Evolutionary conservation across 83 land plant species (phyloP).

Genomic region (Larix sibirica): DNA sequence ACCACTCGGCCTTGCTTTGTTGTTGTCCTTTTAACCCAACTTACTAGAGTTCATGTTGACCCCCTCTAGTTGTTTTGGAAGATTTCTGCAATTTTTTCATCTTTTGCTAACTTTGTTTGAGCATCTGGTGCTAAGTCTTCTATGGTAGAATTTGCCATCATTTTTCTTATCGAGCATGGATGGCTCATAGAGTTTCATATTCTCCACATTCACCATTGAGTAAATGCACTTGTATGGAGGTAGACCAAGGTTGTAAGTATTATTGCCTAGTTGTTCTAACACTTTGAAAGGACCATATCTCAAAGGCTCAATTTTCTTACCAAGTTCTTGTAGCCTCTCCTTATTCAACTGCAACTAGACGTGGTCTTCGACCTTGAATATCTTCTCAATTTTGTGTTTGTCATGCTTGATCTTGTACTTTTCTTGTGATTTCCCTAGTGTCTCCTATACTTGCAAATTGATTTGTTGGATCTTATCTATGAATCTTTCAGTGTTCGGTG

Average conservation of each 20-base stretch:
- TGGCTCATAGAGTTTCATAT: neutral
- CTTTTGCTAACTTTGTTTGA: too few species aligned
- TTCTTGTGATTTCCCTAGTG: neutral
- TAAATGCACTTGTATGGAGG: neutral
- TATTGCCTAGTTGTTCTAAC: neutral
- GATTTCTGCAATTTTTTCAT: too few species aligned
- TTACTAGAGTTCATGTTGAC: too few species aligned
- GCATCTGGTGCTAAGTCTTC: too few species aligned
- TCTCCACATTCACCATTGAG: neutral
- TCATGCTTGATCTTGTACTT: neutral
- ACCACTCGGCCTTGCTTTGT: too few species aligned
- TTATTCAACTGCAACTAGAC: neutral
- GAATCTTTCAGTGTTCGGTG: neutral
- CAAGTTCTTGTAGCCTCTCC: neutral
- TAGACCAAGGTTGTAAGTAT: neutral
- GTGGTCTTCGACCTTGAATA: neutral
- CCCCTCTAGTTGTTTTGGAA: too few species aligned
- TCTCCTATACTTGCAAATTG: neutral
- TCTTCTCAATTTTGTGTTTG: neutral
- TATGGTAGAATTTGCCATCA: too few species aligned
- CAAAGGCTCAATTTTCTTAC: neutral
- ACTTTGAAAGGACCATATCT: neutral
- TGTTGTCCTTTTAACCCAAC: too few species aligned
- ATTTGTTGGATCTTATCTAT: neutral
- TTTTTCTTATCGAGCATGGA: neutral